Percentiles rank a stretch among this genome's conserved stretches.
phyloP scores from a whole-genome alignment of 2,329 filamentous ascomycete genomes.

The Leptographium galeiforme region DNA sequence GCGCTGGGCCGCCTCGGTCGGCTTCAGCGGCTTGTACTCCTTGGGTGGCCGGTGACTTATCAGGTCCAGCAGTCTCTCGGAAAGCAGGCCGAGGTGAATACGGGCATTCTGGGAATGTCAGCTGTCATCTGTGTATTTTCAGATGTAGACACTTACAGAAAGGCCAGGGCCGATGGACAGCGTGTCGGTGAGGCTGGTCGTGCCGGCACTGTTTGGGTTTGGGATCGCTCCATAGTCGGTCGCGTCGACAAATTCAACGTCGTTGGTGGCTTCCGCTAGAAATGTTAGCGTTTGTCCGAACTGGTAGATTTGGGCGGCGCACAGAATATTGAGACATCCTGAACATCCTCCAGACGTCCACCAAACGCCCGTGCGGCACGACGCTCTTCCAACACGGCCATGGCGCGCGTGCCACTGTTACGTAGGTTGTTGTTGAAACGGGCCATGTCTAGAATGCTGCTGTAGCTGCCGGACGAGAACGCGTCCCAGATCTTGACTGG shows the following conservation, averaged over 20 bases:
- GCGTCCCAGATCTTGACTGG: constrained; percentile 32
- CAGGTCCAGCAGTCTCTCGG: constrained; percentile 38
- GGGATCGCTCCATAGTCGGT: constrained; percentile 42
- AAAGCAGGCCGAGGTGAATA: constrained; percentile 32
- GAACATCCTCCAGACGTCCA: constrained; percentile 25
- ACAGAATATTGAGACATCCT: constrained; percentile 33
- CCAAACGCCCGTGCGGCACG: constrained; percentile 31
- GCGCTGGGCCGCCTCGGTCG: constrained; percentile 20
- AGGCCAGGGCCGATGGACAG: constrained; percentile 37
- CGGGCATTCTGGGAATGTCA: constrained; percentile 27
- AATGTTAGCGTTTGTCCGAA: constrained; percentile 4
- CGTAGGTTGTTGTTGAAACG: constrained; percentile 29
- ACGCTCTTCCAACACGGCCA: constrained; percentile 38
- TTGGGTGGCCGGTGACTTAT: constrained; percentile 33
- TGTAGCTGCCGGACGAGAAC: constrained; percentile 36
- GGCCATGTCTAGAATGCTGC: constrained; percentile 34
- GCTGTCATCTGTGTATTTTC: too few species aligned
- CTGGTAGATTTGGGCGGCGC: neutral
- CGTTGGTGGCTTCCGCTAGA: constrained; percentile 27
- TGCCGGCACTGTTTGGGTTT: constrained; percentile 26
- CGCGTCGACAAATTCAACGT: constrained; percentile 24
- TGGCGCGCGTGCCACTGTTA: constrained; percentile 36
- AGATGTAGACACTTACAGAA: constrained; percentile 23
- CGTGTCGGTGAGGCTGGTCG: constrained; percentile 26
- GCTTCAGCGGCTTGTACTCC: constrained; percentile 33